Base-by-base conservation (phyloP, 139 green algal species). In the Pseudopediastrum boryanum region DNA sequence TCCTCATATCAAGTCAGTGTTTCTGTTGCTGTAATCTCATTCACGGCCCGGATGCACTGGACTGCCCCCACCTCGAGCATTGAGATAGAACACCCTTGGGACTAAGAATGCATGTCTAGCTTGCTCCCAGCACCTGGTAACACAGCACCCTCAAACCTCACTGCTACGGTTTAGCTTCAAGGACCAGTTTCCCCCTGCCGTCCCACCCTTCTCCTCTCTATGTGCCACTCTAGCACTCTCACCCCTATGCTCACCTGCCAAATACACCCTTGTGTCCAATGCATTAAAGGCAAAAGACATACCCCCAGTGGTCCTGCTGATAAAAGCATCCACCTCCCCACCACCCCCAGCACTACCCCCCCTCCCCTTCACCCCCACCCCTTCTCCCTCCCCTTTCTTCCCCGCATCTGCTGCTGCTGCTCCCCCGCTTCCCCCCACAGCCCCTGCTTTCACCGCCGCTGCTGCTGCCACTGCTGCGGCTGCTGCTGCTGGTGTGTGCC, bases 231-330 rank as follows among this genome's bases (percentile, higher is more conserved):
- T 27, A 58, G 59, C 50, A 52, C 50, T 3, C n/a, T n/a, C 48
- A 23, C 46, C 38, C n/a, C n/a, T n/a, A n/a, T n/a, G n/a, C n/a
- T n/a, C 62, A 89, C 84, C 85, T 51, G 83, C 86, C 25, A 93
- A 48, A 82, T 95, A 95, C 29, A 93, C 90, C 39, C 87, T 91
- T 42, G 85, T 69, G 79, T 97, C 92, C 0, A 68, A 65, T 0
- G 63, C 42, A 36, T 74, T 91, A 79, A 98, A 97, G 79, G 94
- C 93, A 65, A 98, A 94, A 12, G 85, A 91, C 84, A 96, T 95
- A 62, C 91, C 94, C 19, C 85, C 88, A 10, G 91, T 91, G 4
- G 86, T 63, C 5, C 91, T 84, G 59, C 78, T 91, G 75, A 98
- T 96, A 71, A 96, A 94, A 0, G 93, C 89, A 54, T 95, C 91